Evolutionary conservation across 2,329 filamentous ascomycete genomes (phyloP).

Genomic region (Escovopsis weberi): DNA sequence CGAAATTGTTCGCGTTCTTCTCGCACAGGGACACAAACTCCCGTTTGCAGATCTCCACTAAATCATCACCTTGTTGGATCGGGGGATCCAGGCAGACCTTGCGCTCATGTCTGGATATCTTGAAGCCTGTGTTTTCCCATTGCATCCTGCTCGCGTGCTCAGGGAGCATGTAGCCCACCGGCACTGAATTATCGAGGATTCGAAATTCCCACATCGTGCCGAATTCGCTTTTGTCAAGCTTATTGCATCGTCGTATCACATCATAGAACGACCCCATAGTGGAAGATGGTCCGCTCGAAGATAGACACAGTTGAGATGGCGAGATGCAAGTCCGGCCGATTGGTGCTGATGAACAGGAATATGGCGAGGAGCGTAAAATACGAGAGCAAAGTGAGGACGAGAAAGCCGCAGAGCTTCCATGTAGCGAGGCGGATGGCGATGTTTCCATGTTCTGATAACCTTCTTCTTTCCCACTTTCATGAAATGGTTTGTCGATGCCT

Average conservation of each 20-base stretch:
- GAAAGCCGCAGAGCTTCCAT: neutral
- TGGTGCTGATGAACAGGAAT: too few species aligned
- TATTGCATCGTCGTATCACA: constrained; percentile 14
- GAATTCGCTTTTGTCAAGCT: constrained; percentile 10
- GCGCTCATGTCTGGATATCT: constrained; percentile 4
- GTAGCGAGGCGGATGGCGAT: neutral
- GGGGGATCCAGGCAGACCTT: constrained; percentile 11
- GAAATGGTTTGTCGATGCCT: too few species aligned
- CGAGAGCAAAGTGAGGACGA: neutral
- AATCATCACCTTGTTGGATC: constrained; percentile 5
- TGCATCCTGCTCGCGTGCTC: constrained; percentile 9
- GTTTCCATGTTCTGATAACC: too few species aligned
- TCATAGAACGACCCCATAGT: constrained; percentile 7
- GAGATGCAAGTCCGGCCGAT: too few species aligned
- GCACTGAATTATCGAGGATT: constrained; percentile 9
- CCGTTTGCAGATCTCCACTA: constrained; percentile 7
- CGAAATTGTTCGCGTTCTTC: constrained; percentile 13
- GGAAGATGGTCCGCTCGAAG: neutral
- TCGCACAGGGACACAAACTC: constrained; percentile 13
- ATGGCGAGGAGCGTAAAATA: too few species aligned
- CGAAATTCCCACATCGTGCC: constrained; percentile 11
- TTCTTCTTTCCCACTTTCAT: too few species aligned
- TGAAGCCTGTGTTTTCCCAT: constrained; percentile 11
- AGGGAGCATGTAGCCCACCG: constrained; percentile 13
- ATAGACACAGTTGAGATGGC: neutral